A percentile compares a stretch with the other conserved stretches of the same genome.
These are phyloP conservation scores for Corylus avellana DNA, from an alignment of 306 rosid genomes.

Conservation along the genomic window DNA sequence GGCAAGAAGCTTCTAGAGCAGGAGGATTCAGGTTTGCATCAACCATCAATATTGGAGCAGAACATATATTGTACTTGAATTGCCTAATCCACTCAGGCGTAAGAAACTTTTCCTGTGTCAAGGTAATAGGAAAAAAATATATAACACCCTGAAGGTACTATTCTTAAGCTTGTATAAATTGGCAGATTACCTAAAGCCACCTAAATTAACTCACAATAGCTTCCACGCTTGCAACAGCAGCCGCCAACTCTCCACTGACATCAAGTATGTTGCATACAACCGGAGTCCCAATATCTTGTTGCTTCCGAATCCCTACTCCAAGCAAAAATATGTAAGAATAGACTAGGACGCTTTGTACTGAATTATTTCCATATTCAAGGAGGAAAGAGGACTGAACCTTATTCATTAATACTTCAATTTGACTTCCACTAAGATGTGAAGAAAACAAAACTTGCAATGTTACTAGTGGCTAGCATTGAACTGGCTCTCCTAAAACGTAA, in stretches of 20 bases:
- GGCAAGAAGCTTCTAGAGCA: slow-evolving; percentile 72
- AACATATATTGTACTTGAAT: slow-evolving; percentile 48
- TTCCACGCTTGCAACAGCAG: slow-evolving; percentile 83
- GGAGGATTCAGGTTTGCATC: slow-evolving; percentile 76
- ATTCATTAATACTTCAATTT: neutral
- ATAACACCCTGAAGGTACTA: slow-evolving; percentile 13
- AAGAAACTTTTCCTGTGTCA: slow-evolving; percentile 70
- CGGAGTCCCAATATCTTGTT: slow-evolving; percentile 66
- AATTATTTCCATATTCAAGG: neutral
- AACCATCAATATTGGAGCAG: slow-evolving; percentile 75
- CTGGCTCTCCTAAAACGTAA: neutral
- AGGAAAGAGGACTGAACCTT: neutral
- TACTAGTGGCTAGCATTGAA: neutral
- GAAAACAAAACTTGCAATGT: slow-evolving; percentile 17
- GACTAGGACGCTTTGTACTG: neutral
- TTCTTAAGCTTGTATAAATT: slow-evolving; percentile 29
- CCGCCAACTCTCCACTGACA: slow-evolving; percentile 69
- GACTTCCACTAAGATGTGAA: neutral
- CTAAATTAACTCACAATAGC: slow-evolving; percentile 66
- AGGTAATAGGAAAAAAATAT: slow-evolving; percentile 16
- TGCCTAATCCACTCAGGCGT: slow-evolving; percentile 75
- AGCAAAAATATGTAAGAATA: slow-evolving; percentile 14
- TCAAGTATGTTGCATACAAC: slow-evolving; percentile 80
- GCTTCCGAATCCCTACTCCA: slow-evolving; percentile 69
- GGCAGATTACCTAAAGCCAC: slow-evolving; percentile 26